Base-by-base conservation (phyloP, 768 basidiomycete genomes). In the Mycena epipterygia region DNA sequence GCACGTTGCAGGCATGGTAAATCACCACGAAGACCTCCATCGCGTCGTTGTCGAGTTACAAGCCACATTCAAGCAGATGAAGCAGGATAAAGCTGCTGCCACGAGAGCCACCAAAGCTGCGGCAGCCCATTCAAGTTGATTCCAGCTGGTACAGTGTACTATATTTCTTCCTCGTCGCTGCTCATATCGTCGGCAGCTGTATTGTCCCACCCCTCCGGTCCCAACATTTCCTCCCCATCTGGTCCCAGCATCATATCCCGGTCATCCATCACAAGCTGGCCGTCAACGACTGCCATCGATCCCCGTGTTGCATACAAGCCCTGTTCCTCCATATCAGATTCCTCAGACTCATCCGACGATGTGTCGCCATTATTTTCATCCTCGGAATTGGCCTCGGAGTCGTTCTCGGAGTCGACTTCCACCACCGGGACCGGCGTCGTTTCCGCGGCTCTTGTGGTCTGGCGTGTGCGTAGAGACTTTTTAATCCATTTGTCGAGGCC, bases 401-500 rank as follows among this genome's bases (percentile, higher is more conserved):
- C 39, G 14, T 16, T 17, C 14, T 7, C 39, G 39, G 16, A 9
- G 19, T 17, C 7, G 39, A 17, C 39, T 9, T 41, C 35, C 44
- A 17, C 44, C 13, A n/a, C 5, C 44, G 3, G 11, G 23, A 17
- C 5, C n/a, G 44, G n/a, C n/a, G 13, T n/a, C 13, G 44, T 8
- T 17, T 46, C 39, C 5, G 39, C 39, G 16, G 39, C 13, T 9
- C 39, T 19, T 11, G 9, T 57, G 5, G 37, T 60, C 14, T 59
- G 59, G 5, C 58, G 62, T 13, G 52, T 56, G 30, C 29, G 42
- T 27, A 56, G 33, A 4, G 59, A 65, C 42, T 73, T 59, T 27
- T 56, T 48, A 30, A 70, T 48, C 56, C 51, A 73, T 25, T 62
- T 39, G 29, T 66, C 33, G 6, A 76, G 65, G n/a, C 61, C 60